Conservation (phyloP, 192 early-diverging fungal genomes). For the Lobosporangium transversale region DNA sequence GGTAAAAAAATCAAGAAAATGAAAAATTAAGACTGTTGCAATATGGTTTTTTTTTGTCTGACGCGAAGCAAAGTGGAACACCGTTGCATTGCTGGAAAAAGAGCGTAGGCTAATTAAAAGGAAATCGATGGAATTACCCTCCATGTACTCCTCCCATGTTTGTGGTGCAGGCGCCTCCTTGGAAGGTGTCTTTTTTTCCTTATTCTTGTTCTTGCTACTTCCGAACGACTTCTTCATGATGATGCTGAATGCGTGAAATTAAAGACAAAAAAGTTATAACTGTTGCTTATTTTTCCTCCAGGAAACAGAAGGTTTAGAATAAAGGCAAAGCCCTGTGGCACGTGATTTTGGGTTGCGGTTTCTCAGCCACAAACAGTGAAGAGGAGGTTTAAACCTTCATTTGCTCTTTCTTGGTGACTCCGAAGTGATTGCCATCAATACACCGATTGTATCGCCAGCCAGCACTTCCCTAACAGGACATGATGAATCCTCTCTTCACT, state of each 20-base stretch:
- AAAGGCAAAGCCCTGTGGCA: too few relatives aligned
- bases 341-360: background rate
- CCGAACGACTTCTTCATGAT: constrained; percentile 38
- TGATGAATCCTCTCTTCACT: constrained; percentile 29
- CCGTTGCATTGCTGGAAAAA: background rate
- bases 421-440: background rate
- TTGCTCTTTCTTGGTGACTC: background rate
- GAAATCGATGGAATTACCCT: constrained; percentile 45
- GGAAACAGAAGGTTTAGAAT: too few relatives aligned
- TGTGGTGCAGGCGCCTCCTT: constrained; percentile 55
- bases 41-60: background rate
- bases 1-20: background rate
- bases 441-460: background rate
- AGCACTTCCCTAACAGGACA: background rate
- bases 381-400: too few relatives aligned
- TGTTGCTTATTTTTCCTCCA: background rate
- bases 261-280: background rate
- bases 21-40: background rate
- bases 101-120: background rate
- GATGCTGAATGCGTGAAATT: background rate
- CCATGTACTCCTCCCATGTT: constrained; percentile 67
- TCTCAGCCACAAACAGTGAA: background rate
- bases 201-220: constrained; percentile 18
- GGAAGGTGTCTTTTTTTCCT: constrained; percentile 47
- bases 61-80: too few relatives aligned